phyloP scores from a whole-genome alignment of 2,329 filamentous ascomycete genomes.

The Fusarium sp. region DNA sequence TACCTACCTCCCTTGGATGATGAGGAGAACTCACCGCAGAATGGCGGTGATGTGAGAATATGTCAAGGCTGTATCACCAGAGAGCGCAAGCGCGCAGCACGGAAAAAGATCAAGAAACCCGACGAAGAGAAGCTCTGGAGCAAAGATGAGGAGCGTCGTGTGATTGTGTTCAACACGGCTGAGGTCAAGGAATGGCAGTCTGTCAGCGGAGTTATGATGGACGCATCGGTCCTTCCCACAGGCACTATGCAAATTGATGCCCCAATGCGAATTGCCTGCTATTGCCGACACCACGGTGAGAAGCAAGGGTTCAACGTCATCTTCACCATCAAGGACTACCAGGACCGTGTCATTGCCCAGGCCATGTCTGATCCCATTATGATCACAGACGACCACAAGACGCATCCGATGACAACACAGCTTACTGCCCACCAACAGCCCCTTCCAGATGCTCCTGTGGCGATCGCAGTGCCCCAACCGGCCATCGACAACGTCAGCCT shows the following conservation, averaged over 20 bases:
- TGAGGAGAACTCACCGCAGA: slow-evolving; percentile 75
- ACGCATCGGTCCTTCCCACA: slow-evolving; percentile 54
- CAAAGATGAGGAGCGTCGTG: slow-evolving; percentile 77
- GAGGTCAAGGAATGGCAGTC: slow-evolving; percentile 86
- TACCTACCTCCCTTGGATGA: slow-evolving; percentile 55
- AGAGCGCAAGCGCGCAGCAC: slow-evolving; percentile 86
- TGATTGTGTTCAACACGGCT: slow-evolving; percentile 90
- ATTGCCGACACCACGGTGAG: slow-evolving; percentile 93
- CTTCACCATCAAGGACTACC: slow-evolving; percentile 87
- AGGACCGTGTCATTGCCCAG: slow-evolving; percentile 80
- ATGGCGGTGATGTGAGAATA: slow-evolving; percentile 93
- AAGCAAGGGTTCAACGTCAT: slow-evolving; percentile 93
- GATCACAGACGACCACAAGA: slow-evolving; percentile 98
- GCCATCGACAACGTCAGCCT: slow-evolving; percentile 46
- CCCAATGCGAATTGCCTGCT: slow-evolving; percentile 96
- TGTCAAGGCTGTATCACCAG: slow-evolving; percentile 90
- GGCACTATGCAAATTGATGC: slow-evolving; percentile 80
- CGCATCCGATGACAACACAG: slow-evolving; percentile 59
- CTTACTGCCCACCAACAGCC: slow-evolving; percentile 38
- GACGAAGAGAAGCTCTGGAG: slow-evolving; percentile 92
- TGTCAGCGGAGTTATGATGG: slow-evolving; percentile 60
- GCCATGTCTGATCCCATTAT: slow-evolving; percentile 87
- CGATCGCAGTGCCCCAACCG: slow-evolving; percentile 33
- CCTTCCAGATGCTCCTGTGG: slow-evolving; percentile 40
- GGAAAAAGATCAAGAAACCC: slow-evolving; percentile 92